Evolutionary conservation across 768 basidiomycete species (phyloP).

Genomic region (Boletus rubroflammeus): DNA sequence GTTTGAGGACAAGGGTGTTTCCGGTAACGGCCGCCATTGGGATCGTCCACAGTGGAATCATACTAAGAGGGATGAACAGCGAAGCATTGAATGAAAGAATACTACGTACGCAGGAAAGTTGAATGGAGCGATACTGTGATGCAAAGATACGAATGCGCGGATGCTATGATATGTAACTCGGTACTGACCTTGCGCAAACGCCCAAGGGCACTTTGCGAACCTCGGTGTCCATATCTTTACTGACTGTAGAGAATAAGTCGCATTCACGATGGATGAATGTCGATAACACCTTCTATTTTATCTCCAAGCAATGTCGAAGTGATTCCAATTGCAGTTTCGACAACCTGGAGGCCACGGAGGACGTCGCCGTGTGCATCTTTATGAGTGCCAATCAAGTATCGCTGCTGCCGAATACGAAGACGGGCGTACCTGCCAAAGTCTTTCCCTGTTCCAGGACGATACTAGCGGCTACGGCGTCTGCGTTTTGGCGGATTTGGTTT

Average conservation of each 20-base stretch:
- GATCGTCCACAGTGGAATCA: conserved; percentile 98
- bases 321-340: conserved; percentile 75
- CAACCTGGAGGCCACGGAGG: conserved; percentile 87
- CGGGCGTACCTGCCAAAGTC: conserved; percentile 69
- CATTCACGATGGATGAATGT: background rate
- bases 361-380: conserved; percentile 94
- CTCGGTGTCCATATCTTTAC: conserved; percentile 95
- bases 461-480: conserved; percentile 79
- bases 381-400: background rate
- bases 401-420: background rate
- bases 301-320: conserved; percentile 86
- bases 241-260: conserved; percentile 48
- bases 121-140: conserved; percentile 72
- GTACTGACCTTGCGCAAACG: conserved; percentile 64
- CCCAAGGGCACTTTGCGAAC: conserved; percentile 82
- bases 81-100: background rate
- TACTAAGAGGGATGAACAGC: conserved; percentile 40
- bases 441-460: conserved; percentile 97
- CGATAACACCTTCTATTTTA: conserved; percentile 75
- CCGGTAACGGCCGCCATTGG: conserved; percentile 86
- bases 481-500: conserved; percentile 77
- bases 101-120: conserved; percentile 78
- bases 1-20: conserved; percentile 93
- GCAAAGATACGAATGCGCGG: background rate
- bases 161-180: background rate